These are phyloP conservation scores for Xylaria curta DNA, from an alignment of 495 filamentous ascomycete genomes.

Conservation along the genomic window DNA sequence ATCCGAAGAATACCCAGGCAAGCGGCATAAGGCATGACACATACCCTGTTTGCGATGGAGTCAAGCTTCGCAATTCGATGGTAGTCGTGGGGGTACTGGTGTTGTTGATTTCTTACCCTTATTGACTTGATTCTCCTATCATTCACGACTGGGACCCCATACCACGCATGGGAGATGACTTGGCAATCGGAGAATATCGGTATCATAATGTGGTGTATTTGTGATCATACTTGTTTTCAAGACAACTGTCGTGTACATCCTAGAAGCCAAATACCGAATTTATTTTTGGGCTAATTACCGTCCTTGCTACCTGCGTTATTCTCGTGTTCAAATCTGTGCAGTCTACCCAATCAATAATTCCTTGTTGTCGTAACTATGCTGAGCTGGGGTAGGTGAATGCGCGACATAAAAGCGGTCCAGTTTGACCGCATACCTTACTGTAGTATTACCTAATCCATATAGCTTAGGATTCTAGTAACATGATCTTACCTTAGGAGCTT, in stretches of 20 bases:
- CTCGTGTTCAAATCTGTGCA: background rate
- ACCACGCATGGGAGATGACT: background rate
- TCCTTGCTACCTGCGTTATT: background rate
- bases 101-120: constrained; percentile 1
- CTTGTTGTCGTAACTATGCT: background rate
- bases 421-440: background rate
- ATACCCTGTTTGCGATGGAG: constrained; percentile 10
- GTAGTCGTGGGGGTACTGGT: constrained; percentile 9
- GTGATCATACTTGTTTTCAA: background rate
- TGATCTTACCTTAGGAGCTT: constrained; percentile 8
- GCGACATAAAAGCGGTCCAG: background rate
- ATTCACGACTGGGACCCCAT: background rate
- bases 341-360: background rate
- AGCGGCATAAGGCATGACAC: constrained; percentile 5
- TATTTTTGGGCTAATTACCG: background rate
- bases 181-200: constrained; percentile 8
- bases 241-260: background rate
- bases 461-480: background rate
- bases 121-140: background rate
- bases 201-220: constrained; percentile 3
- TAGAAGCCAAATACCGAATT: background rate
- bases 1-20: constrained; percentile 15
- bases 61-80: background rate
- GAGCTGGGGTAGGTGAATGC: background rate
- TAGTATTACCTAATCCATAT: constrained; percentile 2